Conservation (phyloP, 2,329 filamentous ascomycete genomes). For the Verticillium tricorpus region DNA sequence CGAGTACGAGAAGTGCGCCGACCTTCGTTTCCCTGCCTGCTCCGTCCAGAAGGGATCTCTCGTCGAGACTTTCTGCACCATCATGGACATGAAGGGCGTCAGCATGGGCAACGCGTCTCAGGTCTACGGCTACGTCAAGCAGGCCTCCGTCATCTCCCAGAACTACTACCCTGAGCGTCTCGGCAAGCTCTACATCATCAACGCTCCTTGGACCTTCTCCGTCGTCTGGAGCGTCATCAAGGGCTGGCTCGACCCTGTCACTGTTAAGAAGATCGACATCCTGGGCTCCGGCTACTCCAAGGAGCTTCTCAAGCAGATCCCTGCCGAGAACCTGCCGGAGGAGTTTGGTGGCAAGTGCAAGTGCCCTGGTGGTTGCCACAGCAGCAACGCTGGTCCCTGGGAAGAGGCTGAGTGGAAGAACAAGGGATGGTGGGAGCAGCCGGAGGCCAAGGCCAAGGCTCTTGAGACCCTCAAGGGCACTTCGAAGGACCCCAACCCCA, state of each 20-base stretch:
- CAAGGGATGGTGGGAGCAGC: constrained; percentile 60
- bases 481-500: not conserved
- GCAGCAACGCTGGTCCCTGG: constrained; percentile 93
- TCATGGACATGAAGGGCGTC: constrained; percentile 97
- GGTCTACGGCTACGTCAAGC: constrained; percentile 83
- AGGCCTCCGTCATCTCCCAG: constrained; percentile 85
- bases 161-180: constrained; percentile 99
- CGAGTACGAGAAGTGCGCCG: constrained; percentile 94
- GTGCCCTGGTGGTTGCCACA: constrained; percentile 75
- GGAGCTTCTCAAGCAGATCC: constrained; percentile 79
- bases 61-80: constrained; percentile 95
- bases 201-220: constrained; percentile 93
- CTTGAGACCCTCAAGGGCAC: constrained; percentile 12
- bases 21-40: constrained; percentile 90
- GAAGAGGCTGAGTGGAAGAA: constrained; percentile 60
- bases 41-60: constrained; percentile 86
- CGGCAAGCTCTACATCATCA: constrained; percentile 95
- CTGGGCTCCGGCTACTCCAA: constrained; percentile 76
- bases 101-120: constrained; percentile 74
- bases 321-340: constrained; percentile 83
- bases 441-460: constrained; percentile 29
- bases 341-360: constrained; percentile 79
- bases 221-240: constrained; percentile 82
- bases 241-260: constrained; percentile 94
- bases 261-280: constrained; percentile 92